Base-by-base conservation (phyloP, 2,329 filamentous ascomycete species). In the Neopestalotiopsis clavispora region DNA sequence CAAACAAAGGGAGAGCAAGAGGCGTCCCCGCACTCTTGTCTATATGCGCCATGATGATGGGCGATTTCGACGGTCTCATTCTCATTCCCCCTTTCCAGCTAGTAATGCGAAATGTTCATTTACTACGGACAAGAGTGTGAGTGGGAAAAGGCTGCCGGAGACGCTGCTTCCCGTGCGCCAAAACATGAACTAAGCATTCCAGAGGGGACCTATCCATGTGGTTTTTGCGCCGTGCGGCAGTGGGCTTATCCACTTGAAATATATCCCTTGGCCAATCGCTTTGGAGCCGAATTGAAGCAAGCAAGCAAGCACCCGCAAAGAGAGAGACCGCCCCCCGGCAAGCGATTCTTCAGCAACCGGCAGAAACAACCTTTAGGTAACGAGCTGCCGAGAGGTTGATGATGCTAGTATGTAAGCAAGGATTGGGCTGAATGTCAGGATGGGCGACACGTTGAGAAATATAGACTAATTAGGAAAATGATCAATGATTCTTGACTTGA, bases 161-260 rank as follows among this genome's bases (percentile, higher is more conserved):
- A 66, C 42, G n/a, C 13, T 34, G 63, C n/a, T 32, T 66, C 63
- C 63, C 63, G 63, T 66, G 63, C 63, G 63, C 63, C 40, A 66
- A 66, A 42, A 40, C 23, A 20, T 45, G 61, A 66, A 49, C 63
- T 65, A 56, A 56, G 49, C n/a, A 34, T 34, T 38, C 23, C 40
- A 34, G 14, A 20, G 30, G 23, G 23, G 30, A 28, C 9, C 20
- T 17, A 62, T 17, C 30, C 59, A 62, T 40, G 59, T 30, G n/a
- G 45, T 17, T 52, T 17, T 9, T n/a, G 34, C 23, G 34, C 34
- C 34, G 23, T 61, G 14, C 58, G 58, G 58, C 30, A 40, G 30
- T 40, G 59, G 28, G 34, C 59, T 42, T n/a, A 62, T 5, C 59
- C 57, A 34, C 59, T 30, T 38, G 28, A 40, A n/a, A 34, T 5